phyloP scores from a whole-genome alignment of 495 filamentous ascomycete species.

The Aspergillus sclerotioniger region DNA sequence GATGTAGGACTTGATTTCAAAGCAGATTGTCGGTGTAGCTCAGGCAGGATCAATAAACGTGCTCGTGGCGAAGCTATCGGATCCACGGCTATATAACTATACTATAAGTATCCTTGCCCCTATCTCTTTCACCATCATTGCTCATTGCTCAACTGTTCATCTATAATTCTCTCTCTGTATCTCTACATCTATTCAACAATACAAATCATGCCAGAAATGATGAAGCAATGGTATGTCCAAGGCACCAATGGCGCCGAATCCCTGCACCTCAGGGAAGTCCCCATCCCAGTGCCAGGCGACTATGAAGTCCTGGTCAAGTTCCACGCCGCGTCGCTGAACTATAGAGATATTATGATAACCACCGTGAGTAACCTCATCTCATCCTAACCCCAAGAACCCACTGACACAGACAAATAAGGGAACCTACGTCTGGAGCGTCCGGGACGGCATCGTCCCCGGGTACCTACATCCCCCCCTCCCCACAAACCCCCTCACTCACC shows the following conservation, averaged over 20 bases:
- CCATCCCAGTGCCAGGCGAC: background rate
- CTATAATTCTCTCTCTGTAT: too few relatives aligned
- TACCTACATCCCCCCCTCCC: background rate
- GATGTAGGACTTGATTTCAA: too few relatives aligned
- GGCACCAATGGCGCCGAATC: background rate
- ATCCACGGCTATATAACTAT: too few relatives aligned
- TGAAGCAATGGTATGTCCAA: background rate
- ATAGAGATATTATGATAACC: background rate
- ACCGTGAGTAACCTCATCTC: too few relatives aligned
- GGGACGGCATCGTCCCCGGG: background rate
- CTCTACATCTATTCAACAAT: too few relatives aligned
- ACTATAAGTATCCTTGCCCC: too few relatives aligned
- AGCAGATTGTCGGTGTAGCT: too few relatives aligned
- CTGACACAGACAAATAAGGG: background rate
- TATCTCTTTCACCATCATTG: too few relatives aligned
- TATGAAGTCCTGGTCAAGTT: conserved; percentile 1
- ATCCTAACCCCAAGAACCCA: background rate
- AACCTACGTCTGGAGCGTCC: background rate
- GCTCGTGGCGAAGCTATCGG: too few relatives aligned
- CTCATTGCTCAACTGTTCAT: too few relatives aligned
- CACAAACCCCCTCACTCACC: background rate
- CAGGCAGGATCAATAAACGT: too few relatives aligned
- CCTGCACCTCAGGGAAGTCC: background rate
- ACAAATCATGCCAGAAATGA: background rate
- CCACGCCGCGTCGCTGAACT: background rate